phyloP scores from a whole-genome alignment of 2,329 filamentous ascomycete species.

The Penicillium sp. region DNA sequence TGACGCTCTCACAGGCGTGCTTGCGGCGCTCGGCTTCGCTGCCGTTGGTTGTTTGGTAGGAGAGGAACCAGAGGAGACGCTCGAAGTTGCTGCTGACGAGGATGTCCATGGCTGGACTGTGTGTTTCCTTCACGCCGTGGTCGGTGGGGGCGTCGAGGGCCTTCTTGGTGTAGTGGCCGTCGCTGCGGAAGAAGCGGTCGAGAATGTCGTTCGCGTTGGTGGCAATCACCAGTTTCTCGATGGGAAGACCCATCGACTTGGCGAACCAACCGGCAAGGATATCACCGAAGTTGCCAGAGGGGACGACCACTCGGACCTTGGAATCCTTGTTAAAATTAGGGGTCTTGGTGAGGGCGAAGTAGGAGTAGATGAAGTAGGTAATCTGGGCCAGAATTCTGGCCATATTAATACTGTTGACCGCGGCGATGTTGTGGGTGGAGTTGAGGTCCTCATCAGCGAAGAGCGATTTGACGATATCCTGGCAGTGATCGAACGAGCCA shows the following conservation, averaged over 20 bases:
- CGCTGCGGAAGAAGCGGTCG: slow-evolving; percentile 88
- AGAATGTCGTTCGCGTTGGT: slow-evolving; percentile 99
- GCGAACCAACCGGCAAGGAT: slow-evolving; percentile 89
- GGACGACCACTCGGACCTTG: slow-evolving; percentile 76
- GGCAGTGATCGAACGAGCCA: slow-evolving; percentile 94
- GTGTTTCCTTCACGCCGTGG: slow-evolving; percentile 65
- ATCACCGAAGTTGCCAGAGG: slow-evolving; percentile 95
- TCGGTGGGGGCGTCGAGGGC: slow-evolving; percentile 40
- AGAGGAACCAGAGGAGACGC: slow-evolving; percentile 88
- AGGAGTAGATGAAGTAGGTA: slow-evolving; percentile 93
- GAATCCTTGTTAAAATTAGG: slow-evolving; percentile 57
- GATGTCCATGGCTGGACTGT: slow-evolving; percentile 97
- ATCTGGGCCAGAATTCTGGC: slow-evolving; percentile 94
- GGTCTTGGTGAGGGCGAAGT: slow-evolving; percentile 70
- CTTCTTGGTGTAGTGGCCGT: slow-evolving; percentile 79
- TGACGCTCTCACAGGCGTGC: slow-evolving; percentile 68
- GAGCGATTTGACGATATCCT: slow-evolving; percentile 91
- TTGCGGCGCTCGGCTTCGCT: slow-evolving; percentile 47
- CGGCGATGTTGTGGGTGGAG: slow-evolving; percentile 75
- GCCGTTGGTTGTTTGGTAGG: slow-evolving; percentile 60
- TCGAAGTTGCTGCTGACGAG: slow-evolving; percentile 96
- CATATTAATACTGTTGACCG: slow-evolving; percentile 97
- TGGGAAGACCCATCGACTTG: slow-evolving; percentile 80
- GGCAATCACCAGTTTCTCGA: slow-evolving; percentile 84
- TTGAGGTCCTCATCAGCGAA: slow-evolving; percentile 86